Base-by-base conservation (phyloP, 129 eudicot genomes). In the Heracleum sosnowskyi region DNA sequence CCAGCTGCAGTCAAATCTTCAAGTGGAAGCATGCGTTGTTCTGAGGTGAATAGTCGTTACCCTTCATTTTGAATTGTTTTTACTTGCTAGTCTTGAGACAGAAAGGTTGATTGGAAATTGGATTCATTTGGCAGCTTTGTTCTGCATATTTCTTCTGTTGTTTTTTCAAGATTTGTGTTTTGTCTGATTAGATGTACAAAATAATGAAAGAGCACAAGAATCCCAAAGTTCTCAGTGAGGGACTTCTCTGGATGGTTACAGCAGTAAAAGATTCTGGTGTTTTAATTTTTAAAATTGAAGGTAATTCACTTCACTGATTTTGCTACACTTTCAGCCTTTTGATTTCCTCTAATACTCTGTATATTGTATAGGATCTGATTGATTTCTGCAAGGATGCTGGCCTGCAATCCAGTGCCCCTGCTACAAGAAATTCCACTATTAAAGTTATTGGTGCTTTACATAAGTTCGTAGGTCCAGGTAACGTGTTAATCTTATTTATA, bases 141-240 rank as follows among this genome's bases (percentile, higher is more conserved):
- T 44, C 45, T 81, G 40, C 49, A 24, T 47, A 2, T 73, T 45
- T 28, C 79, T 74, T 78, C 36, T 26, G n/a, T 70, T 29, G 18
- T 77, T 18, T 26, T 12, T 31, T 69, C 49, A 31, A 11, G 41
- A 15, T 34, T 12, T 15, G 69, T 17, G 11, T n/a, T 76, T 78
- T 33, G 22, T 66, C 24, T 66, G 22, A 26, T 66, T 81, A 95
- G 99, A 87, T 92, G 80, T 92, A 77, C 81, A 96, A 88, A 87
- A 96, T 96, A 72, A 96, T 96, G 97, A 92, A 96, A 86, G 96
- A 96, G 89, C 99, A 96, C 85, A 96, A 96, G 87, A 96, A 96
- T 69, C 99, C 99, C 1, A 92, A 96, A 84, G 99, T 96, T 83
- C 99, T 96, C 55, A 92, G 97, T 78, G 99, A 96, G 81, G 97